phyloP scores from a whole-genome alignment of 306 rosid genomes.

The Datisca glomerata region DNA sequence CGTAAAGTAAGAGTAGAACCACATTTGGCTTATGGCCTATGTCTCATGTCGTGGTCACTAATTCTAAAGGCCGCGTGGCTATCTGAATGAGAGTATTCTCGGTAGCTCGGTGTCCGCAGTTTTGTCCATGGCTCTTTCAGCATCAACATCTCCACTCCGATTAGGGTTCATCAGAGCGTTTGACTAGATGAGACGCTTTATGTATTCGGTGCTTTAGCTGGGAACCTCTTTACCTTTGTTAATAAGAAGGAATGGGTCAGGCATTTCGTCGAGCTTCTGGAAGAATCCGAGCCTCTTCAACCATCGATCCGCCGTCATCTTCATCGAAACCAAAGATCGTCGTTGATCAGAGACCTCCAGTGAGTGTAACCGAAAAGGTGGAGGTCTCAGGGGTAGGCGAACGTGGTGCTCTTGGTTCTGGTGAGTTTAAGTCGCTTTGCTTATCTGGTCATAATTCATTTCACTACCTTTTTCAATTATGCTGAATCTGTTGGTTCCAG shows the following conservation, averaged over 20 bases:
- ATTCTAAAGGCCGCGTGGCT: too few species aligned
- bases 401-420: slow-evolving; percentile 21
- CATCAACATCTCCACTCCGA: too few species aligned
- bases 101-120: too few species aligned
- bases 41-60: too few species aligned
- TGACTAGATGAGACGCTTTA: not conserved
- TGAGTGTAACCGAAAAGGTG: slow-evolving; percentile 15
- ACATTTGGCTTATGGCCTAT: too few species aligned
- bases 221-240: not conserved
- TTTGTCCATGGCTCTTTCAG: not conserved
- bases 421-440: slow-evolving; percentile 15
- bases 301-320: slow-evolving; percentile 27
- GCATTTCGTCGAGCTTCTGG: slow-evolving; percentile 96
- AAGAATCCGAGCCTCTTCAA: slow-evolving; percentile 44
- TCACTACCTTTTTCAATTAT: not conserved
- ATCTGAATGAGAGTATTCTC: too few species aligned
- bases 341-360: slow-evolving; percentile 35
- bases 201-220: not conserved
- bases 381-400: slow-evolving; percentile 27
- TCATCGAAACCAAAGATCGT: slow-evolving; percentile 32
- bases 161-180: not conserved
- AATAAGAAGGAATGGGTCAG: slow-evolving; percentile 61
- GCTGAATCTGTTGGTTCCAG: not conserved
- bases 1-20: too few species aligned
- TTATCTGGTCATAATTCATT: not conserved